These are phyloP conservation scores for Trichoderma semiorbis DNA, from an alignment of 2,329 filamentous ascomycete species.

Conservation along the genomic window DNA sequence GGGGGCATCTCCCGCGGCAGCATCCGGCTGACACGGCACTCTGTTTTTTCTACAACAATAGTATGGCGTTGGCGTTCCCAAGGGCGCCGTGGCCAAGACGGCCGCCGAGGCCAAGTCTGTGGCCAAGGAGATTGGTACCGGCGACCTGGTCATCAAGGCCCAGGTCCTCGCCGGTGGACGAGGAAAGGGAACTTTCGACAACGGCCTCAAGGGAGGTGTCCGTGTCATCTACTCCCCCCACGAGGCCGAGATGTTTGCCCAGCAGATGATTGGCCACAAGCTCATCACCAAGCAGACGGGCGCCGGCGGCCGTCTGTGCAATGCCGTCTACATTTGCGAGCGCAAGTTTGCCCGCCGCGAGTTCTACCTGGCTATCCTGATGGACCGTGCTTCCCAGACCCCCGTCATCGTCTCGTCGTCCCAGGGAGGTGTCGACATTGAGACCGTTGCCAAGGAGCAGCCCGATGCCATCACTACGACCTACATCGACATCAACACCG, in stretches of 20 bases:
- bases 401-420: slow-evolving; percentile 97
- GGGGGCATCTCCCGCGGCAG: background rate
- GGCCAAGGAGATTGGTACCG: slow-evolving; percentile 84
- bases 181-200: slow-evolving; percentile 97
- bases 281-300: slow-evolving; percentile 99
- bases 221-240: slow-evolving; percentile 98
- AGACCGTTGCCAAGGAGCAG: slow-evolving; percentile 96
- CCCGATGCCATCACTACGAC: slow-evolving; percentile 95
- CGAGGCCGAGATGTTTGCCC: slow-evolving; percentile 93
- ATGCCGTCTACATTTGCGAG: slow-evolving; percentile 97
- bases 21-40: slow-evolving; percentile 19
- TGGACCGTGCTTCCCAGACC: slow-evolving; percentile 88
- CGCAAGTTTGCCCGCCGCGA: slow-evolving; percentile 98
- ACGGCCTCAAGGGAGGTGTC: slow-evolving; percentile 97
- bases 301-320: slow-evolving; percentile 88
- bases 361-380: slow-evolving; percentile 98
- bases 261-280: slow-evolving; percentile 99
- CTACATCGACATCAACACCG: slow-evolving; percentile 86
- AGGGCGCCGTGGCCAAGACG: slow-evolving; percentile 79
- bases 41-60: slow-evolving; percentile 36
- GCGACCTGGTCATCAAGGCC: slow-evolving; percentile 99
- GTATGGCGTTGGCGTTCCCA: slow-evolving; percentile 93
- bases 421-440: slow-evolving; percentile 99
- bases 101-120: slow-evolving; percentile 86
- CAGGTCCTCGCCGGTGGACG: slow-evolving; percentile 96